Conservation (phyloP, 225 moss, liverwort and hornwort species). For the Sphagnum contortum region DNA sequence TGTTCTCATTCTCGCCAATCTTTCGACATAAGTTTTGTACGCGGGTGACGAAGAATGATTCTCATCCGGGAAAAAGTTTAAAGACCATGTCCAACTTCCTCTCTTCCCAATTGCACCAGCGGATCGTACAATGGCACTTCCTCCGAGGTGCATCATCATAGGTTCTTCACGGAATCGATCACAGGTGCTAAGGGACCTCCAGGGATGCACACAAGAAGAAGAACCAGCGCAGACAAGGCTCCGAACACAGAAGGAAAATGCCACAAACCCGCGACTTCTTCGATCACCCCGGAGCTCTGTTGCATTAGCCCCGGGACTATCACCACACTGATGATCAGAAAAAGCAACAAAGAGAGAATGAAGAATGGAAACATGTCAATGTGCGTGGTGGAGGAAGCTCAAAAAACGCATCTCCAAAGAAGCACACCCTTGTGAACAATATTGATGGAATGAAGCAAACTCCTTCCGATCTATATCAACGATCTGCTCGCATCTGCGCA, state of each 20-base stretch:
- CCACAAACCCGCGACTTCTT: conserved; percentile 37
- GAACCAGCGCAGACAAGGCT: conserved; percentile 23
- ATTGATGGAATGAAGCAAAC: too few relatives aligned
- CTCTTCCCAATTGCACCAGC: too few relatives aligned
- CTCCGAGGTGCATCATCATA: conserved; percentile 10
- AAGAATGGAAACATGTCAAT: conserved; percentile 32
- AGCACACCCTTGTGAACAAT: too few relatives aligned
- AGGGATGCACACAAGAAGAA: conserved; percentile 40
- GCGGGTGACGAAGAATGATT: too few relatives aligned
- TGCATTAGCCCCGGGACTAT: conserved; percentile 37
- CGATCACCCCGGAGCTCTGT: conserved; percentile 36
- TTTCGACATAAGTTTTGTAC: too few relatives aligned
- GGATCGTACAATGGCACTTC: too few relatives aligned
- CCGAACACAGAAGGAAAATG: conserved; percentile 34
- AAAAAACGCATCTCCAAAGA: neutral
- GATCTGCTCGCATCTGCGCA: too few relatives aligned
- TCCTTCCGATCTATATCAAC: too few relatives aligned
- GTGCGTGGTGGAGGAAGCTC: neutral
- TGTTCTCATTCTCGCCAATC: too few relatives aligned
- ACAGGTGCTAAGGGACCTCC: conserved; percentile 46
- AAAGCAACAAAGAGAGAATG: conserved; percentile 35
- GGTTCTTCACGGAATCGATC: conserved; percentile 29
- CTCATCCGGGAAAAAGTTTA: too few relatives aligned
- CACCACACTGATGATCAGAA: conserved; percentile 33
- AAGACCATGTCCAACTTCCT: too few relatives aligned